Percentiles rank a stretch among this genome's conserved stretches.
These are phyloP conservation scores for Sporisorium sorghi DNA, from an alignment of 1,284 basidiomycete species.

Conservation along the genomic window DNA sequence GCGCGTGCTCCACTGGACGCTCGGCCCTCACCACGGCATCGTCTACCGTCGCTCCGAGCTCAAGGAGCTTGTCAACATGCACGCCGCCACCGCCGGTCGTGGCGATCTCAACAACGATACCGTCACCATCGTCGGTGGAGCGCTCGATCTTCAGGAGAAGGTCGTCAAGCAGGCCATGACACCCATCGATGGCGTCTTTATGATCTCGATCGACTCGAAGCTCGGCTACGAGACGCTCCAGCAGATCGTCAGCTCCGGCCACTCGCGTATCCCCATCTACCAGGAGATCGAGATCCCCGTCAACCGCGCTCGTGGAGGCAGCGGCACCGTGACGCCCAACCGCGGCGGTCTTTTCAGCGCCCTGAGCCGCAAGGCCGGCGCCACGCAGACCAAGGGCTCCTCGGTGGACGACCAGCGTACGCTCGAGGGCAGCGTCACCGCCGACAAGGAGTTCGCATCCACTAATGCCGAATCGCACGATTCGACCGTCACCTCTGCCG, in stretches of 20 bases:
- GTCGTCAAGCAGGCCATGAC: constrained; percentile 82
- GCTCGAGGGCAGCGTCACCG: constrained; percentile 32
- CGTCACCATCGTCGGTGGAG: constrained; percentile 80
- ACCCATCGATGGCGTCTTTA: constrained; percentile 77
- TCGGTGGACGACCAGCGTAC: constrained; percentile 43
- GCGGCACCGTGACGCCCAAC: constrained; percentile 45
- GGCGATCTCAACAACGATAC: constrained; percentile 80
- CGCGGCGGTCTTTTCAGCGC: constrained; percentile 37
- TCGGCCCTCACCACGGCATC: constrained; percentile 68
- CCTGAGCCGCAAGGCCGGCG: constrained; percentile 69
- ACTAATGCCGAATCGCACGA: constrained; percentile 25
- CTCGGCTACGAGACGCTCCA: constrained; percentile 83
- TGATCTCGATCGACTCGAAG: constrained; percentile 82
- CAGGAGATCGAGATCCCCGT: constrained; percentile 71
- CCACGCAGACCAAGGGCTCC: constrained; percentile 22
- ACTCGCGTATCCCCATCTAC: constrained; percentile 75
- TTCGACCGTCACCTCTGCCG: constrained; percentile 71
- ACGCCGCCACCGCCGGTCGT: constrained; percentile 73
- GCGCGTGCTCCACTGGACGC: constrained; percentile 66
- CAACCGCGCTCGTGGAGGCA: constrained; percentile 36
- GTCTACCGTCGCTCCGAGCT: constrained; percentile 73
- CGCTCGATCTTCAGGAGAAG: constrained; percentile 79
- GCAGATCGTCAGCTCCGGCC: constrained; percentile 80
- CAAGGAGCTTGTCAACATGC: constrained; percentile 80
- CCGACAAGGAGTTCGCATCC: constrained; percentile 54